Evolutionary conservation across 208 protist species (phyloP).

Genomic region (Tetramitus jugosus): DNA sequence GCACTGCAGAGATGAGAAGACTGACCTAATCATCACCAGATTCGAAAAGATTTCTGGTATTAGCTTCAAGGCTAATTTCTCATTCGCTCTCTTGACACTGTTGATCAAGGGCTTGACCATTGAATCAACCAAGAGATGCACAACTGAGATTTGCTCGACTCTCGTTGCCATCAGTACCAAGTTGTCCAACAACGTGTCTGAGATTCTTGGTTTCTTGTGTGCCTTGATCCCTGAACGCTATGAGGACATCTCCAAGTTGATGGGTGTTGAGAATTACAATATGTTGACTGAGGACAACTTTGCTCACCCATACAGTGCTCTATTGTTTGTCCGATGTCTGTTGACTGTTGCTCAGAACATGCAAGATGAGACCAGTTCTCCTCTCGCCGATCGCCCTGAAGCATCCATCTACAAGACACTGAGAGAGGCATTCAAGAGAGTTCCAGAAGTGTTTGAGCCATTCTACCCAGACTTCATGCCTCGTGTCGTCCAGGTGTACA

Average conservation of each 20-base stretch:
- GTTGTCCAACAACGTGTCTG: neutral
- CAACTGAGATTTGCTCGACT: neutral
- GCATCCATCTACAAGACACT: neutral
- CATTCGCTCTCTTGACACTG: neutral
- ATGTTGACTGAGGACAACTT: neutral
- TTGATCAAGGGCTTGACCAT: constrained; percentile 3
- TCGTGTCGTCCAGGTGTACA: neutral
- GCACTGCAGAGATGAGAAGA: neutral
- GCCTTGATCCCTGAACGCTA: neutral
- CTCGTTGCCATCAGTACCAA: neutral
- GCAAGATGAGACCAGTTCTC: neutral
- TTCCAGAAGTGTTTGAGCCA: neutral
- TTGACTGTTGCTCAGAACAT: neutral
- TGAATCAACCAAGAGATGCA: neutral
- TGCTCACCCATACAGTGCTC: neutral
- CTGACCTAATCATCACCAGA: neutral
- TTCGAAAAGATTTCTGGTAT: neutral
- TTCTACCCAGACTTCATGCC: neutral
- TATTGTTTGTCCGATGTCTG: neutral
- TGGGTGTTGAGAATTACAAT: neutral
- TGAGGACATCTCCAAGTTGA: neutral
- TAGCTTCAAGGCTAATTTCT: constrained; percentile 2
- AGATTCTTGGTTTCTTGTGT: neutral
- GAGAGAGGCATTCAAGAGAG: neutral
- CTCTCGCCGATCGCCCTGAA: neutral